Evolutionary conservation across 371 early-diverging fungal genomes (phyloP), one percentile per base, ranked within the genome.

Genomic region (Umbelopsis sp.): DNA sequence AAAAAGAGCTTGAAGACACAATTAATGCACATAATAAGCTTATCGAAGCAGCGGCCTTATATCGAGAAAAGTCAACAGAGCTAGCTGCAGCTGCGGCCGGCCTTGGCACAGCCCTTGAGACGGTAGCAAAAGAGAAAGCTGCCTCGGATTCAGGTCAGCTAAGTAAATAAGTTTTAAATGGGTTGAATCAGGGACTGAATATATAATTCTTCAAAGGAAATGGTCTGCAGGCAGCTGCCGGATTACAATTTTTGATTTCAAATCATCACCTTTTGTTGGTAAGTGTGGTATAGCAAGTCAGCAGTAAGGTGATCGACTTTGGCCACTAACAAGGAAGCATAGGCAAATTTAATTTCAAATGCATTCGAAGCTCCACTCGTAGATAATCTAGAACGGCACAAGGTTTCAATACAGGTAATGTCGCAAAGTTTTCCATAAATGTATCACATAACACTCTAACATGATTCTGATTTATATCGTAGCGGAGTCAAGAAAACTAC

Each of bases 191-290:
- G 48, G 48, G 48, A n/a, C 48, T 48, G 16, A 48, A 48, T 16
- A 7, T 67, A 18, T 50, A 53, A 50, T 5, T 10, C 41, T 50
- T 29, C 41, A 63, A 85, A 82, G 82, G 22, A 22, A 77, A 80
- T 50, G 79, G 81, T 32, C 69, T 86, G 9, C 86, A 86, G 63
- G 83, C 86, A 2, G 83, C 83, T 14, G 80, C 86, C n/a, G 86
- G 86, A 35, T 73, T 86, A 41, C 86, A 86, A 52, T 79, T 80
- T 37, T 65, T 86, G 46, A 80, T 82, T 70, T 86, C 86, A 53
- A 86, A 86, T 72, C 86, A 86, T 70, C 83, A 86, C 50, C 86
- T 83, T 63, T 75, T 86, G 44, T 73, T 86, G 76, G 86, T 85
- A 81, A 72, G 65, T 8, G 51, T 9, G 29, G 20, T 22, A 18